Percentiles rank a stretch among this genome's conserved stretches.
These are phyloP conservation scores for Sphaerulina vaccinii DNA, from an alignment of 2,329 filamentous ascomycete species.

Conservation along the genomic window DNA sequence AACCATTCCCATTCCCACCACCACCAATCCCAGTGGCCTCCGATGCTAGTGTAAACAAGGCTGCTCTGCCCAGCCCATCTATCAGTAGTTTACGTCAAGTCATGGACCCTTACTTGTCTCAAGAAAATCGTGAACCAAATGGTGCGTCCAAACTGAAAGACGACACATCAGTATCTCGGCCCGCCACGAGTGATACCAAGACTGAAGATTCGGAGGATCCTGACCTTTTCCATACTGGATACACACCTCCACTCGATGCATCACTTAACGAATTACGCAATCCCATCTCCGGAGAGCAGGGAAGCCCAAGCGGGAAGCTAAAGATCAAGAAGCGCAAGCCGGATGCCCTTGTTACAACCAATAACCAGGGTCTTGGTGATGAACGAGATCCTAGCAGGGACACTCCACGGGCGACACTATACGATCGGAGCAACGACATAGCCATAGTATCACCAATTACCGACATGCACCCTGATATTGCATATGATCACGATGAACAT, in stretches of 20 bases:
- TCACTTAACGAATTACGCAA: slow-evolving; percentile 55
- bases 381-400: slow-evolving; percentile 46
- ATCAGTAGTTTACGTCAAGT: slow-evolving; percentile 79
- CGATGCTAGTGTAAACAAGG: slow-evolving; percentile 33
- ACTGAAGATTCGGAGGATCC: slow-evolving; percentile 41
- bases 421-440: slow-evolving; percentile 21
- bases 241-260: slow-evolving; percentile 69
- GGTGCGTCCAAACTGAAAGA: slow-evolving; percentile 13
- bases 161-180: slow-evolving; percentile 27
- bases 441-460: slow-evolving; percentile 30
- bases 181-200: slow-evolving; percentile 29
- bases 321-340: slow-evolving; percentile 39
- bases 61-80: slow-evolving; percentile 47
- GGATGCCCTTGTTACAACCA: slow-evolving; percentile 17
- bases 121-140: slow-evolving; percentile 25
- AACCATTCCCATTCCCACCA: slow-evolving; percentile 60
- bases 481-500: slow-evolving; percentile 5
- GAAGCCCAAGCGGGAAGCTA: slow-evolving; percentile 42
- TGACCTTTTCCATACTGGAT: slow-evolving; percentile 71
- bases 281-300: slow-evolving; percentile 28
- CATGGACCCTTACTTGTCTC: slow-evolving; percentile 76
- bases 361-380: slow-evolving; percentile 53
- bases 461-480: slow-evolving; percentile 19
- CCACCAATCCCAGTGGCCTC: slow-evolving; percentile 53
- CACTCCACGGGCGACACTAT: slow-evolving; percentile 25